Conservation (phyloP, 306 rosid genomes). For the Myrica gale region DNA sequence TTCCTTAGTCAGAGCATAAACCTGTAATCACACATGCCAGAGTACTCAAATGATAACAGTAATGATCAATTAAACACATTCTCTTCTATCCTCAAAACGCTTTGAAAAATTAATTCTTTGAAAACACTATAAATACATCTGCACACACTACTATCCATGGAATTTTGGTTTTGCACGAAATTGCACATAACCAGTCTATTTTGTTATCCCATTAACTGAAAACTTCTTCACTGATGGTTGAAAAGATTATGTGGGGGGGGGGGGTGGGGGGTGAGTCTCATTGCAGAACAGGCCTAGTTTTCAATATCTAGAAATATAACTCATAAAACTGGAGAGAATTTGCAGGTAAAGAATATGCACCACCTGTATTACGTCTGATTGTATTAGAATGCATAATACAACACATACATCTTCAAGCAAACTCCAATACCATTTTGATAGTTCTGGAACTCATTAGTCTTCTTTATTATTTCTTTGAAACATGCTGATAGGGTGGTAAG, state of each 20-base stretch:
- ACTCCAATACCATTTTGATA: background rate
- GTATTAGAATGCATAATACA: background rate
- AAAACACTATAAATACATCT: background rate
- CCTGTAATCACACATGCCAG: constrained; percentile 47
- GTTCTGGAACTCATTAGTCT: background rate
- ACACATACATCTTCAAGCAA: background rate
- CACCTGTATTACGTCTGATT: background rate
- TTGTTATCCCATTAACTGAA: background rate
- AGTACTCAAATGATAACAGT: constrained; percentile 15
- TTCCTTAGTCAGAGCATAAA: constrained; percentile 95
- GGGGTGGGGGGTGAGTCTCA: too few relatives aligned
- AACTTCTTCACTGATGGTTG: too few relatives aligned
- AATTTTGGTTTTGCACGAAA: background rate
- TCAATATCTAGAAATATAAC: background rate
- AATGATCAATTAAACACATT: constrained; percentile 15
- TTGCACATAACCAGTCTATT: background rate
- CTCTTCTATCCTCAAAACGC: background rate
- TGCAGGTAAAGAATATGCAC: background rate
- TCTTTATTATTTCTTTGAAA: too few relatives aligned
- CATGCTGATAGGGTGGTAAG: background rate
- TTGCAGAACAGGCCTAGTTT: background rate
- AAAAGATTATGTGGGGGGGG: background rate
- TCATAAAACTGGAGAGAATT: background rate
- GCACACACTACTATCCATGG: background rate
- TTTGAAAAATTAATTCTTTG: background rate